These are phyloP conservation scores for Fusarium chaquense DNA, from an alignment of 2,329 filamentous ascomycete genomes.

Conservation along the genomic window DNA sequence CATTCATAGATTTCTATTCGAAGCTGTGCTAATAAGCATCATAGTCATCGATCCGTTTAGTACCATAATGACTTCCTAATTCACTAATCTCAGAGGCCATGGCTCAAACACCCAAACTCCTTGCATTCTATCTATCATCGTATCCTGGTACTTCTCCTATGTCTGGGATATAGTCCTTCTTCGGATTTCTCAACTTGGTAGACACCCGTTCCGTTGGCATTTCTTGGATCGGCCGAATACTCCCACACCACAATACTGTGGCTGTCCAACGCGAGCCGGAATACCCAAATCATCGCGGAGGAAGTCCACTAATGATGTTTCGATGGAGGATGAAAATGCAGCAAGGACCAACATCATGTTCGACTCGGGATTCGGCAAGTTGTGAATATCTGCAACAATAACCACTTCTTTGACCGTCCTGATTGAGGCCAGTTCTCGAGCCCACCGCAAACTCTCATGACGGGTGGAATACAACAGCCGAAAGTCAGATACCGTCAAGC, in stretches of 20 bases:
- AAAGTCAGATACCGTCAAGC: slow-evolving; percentile 61
- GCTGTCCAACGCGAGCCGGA: slow-evolving; percentile 42
- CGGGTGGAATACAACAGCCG: slow-evolving; percentile 58
- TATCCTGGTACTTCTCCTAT: neutral
- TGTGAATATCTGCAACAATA: slow-evolving; percentile 65
- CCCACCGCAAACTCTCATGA: slow-evolving; percentile 68
- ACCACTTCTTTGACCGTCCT: slow-evolving; percentile 62
- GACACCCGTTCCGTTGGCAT: slow-evolving; percentile 43
- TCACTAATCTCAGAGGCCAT: slow-evolving; percentile 8
- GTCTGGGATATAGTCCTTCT: neutral
- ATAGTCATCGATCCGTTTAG: too few relatives aligned
- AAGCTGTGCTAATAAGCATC: neutral
- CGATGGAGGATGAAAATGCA: slow-evolving; percentile 70
- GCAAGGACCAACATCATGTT: slow-evolving; percentile 69
- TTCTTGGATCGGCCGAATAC: slow-evolving; percentile 44
- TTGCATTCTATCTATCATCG: slow-evolving; percentile 12
- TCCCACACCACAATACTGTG: slow-evolving; percentile 42
- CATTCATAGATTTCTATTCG: neutral
- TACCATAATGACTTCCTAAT: neutral
- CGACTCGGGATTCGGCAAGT: slow-evolving; percentile 64
- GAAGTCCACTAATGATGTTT: slow-evolving; percentile 67
- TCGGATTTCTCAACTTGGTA: slow-evolving; percentile 25
- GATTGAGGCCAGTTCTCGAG: slow-evolving; percentile 65
- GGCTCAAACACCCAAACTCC: slow-evolving; percentile 18
- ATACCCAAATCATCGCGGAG: slow-evolving; percentile 52